phyloP scores from a whole-genome alignment of 2,329 filamentous ascomycete species.

The Pseudophaeomoniella oleicola region DNA sequence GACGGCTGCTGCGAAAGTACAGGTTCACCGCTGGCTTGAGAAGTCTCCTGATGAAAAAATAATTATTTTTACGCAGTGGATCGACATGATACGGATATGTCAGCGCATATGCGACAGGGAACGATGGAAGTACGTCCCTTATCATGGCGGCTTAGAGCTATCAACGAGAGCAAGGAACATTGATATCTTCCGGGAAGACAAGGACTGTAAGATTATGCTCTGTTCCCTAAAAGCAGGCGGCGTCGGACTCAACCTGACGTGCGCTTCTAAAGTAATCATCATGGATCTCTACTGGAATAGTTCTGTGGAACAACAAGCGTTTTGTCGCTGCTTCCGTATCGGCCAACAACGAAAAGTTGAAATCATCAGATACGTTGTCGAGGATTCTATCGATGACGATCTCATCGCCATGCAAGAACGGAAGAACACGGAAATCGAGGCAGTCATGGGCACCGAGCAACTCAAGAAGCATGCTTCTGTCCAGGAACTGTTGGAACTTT shows the following conservation, averaged over 20 bases:
- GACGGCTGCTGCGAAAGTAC: conserved; percentile 17
- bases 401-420: conserved; percentile 39
- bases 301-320: conserved; percentile 46
- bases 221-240: conserved; percentile 44
- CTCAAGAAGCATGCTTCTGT: not conserved
- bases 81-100: conserved; percentile 37
- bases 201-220: conserved; percentile 32
- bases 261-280: conserved; percentile 43
- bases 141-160: conserved; percentile 34
- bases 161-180: conserved; percentile 31
- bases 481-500: not conserved
- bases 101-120: conserved; percentile 33
- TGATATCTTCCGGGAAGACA: conserved; percentile 27
- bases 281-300: conserved; percentile 50
- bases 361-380: conserved; percentile 42
- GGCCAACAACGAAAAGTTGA: conserved; percentile 48
- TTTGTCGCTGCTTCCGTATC: conserved; percentile 26
- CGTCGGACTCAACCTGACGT: conserved; percentile 43
- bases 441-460: not conserved
- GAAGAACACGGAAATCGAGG: conserved; percentile 36
- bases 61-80: conserved; percentile 46
- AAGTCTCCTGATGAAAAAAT: conserved; percentile 37
- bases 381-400: conserved; percentile 42
- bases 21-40: conserved; percentile 23
- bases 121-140: conserved; percentile 30